Conservation (phyloP, 331 rosid species). For the Malus hybrid region DNA sequence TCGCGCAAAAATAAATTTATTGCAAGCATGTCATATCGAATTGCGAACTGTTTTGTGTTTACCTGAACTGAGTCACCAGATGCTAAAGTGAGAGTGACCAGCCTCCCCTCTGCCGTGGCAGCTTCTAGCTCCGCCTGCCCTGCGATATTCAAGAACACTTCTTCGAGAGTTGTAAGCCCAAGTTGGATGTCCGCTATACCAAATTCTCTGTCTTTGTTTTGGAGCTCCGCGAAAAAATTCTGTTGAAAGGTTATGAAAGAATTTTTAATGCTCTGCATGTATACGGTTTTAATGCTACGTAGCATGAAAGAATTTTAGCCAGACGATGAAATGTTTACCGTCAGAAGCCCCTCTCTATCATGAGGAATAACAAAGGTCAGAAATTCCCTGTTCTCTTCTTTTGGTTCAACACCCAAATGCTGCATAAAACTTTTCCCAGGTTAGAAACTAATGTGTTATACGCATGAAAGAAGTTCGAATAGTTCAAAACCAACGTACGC, state of each 20-base stretch:
- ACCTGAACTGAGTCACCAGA: conserved; percentile 58
- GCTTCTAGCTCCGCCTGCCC: conserved; percentile 75
- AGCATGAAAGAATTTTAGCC: neutral
- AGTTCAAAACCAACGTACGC: conserved; percentile 36
- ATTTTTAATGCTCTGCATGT: too few relatives aligned
- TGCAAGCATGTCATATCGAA: too few relatives aligned
- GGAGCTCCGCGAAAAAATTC: conserved; percentile 66
- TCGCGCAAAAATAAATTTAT: too few relatives aligned
- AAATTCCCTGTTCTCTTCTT: conserved; percentile 58
- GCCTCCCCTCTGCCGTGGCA: conserved; percentile 68
- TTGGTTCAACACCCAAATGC: conserved; percentile 68
- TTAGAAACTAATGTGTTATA: conserved; percentile 15
- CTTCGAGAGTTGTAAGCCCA: conserved; percentile 81
- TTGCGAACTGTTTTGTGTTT: neutral
- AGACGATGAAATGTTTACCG: conserved; percentile 22
- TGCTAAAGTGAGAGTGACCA: conserved; percentile 47
- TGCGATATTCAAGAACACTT: conserved; percentile 84
- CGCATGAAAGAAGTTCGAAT: conserved; percentile 1
- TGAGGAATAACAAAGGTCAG: conserved; percentile 80
- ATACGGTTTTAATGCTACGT: too few relatives aligned
- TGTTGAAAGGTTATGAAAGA: conserved; percentile 1
- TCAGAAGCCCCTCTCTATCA: conserved; percentile 52
- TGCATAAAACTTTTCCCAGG: conserved; percentile 30
- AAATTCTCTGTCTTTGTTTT: conserved; percentile 57
- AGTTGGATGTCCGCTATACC: conserved; percentile 82